These are phyloP conservation scores for Vachellia collinsii DNA, from an alignment of 306 rosid genomes.

Conservation along the genomic window DNA sequence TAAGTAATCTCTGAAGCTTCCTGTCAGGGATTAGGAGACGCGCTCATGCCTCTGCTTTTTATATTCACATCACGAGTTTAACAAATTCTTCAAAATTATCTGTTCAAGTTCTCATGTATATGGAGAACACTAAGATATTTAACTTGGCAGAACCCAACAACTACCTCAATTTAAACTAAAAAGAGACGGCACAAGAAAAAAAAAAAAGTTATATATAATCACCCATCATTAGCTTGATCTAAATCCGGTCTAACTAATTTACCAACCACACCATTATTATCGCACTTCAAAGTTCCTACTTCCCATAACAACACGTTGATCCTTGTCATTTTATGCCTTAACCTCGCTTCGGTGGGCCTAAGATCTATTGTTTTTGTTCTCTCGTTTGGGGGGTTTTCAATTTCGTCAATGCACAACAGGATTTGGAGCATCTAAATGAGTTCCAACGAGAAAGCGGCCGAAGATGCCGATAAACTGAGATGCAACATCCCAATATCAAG, in stretches of 20 bases:
- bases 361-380: neutral
- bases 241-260: neutral
- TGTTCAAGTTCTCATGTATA: neutral
- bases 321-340: neutral
- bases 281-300: no score
- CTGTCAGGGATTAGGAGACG: neutral
- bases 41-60: neutral
- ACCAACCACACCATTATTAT: no score
- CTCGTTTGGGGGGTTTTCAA: neutral
- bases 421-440: neutral
- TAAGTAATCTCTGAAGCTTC: slow-evolving; percentile 10
- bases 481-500: no score
- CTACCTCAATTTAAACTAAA: neutral
- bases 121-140: neutral
- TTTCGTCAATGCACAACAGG: neutral
- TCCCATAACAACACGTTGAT: neutral
- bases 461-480: neutral
- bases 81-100: neutral
- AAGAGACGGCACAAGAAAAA: no score
- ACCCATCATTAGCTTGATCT: neutral
- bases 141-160: neutral
- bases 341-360: neutral
- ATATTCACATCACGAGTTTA: neutral
- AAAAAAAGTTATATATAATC: neutral
- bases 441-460: neutral